Conservation (phyloP, 2,329 filamentous ascomycete genomes). For the Zymoseptoria ardabiliae region DNA sequence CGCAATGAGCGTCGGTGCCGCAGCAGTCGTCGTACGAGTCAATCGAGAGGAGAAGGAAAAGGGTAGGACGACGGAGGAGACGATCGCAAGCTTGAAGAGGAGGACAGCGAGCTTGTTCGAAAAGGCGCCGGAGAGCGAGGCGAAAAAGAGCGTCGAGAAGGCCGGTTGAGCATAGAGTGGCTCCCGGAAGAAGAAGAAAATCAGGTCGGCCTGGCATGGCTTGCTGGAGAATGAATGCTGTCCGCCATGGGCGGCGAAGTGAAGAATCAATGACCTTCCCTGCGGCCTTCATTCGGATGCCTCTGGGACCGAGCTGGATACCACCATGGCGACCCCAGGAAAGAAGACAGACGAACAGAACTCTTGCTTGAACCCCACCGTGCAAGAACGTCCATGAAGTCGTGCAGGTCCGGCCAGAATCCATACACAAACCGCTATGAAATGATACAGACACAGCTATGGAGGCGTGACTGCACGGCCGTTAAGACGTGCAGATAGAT, state of each 20-base stretch:
- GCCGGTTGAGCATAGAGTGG: neutral
- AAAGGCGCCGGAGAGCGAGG: neutral
- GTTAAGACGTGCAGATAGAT: no score
- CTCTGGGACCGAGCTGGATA: neutral
- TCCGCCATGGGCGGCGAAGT: neutral
- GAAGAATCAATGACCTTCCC: neutral
- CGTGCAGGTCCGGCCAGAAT: no score
- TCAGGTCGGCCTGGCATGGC: neutral
- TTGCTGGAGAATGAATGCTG: neutral
- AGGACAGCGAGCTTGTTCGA: slow-evolving; percentile 29
- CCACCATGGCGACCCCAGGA: neutral
- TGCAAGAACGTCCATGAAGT: no score
- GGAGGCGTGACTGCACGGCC: no score
- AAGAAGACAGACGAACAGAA: no score
- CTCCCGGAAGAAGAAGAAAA: neutral
- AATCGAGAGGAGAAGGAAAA: slow-evolving; percentile 44
- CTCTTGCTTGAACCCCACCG: no score
- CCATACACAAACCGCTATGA: no score
- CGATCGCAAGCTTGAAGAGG: slow-evolving; percentile 34
- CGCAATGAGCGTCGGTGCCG: slow-evolving; percentile 41
- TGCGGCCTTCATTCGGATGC: neutral
- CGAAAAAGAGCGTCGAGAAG: neutral
- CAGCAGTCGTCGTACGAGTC: slow-evolving; percentile 35
- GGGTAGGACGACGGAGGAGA: slow-evolving; percentile 33
- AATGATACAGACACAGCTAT: no score